Base-by-base conservation (phyloP, 345 rosid species). In the Diplotaxis tenuifolia region DNA sequence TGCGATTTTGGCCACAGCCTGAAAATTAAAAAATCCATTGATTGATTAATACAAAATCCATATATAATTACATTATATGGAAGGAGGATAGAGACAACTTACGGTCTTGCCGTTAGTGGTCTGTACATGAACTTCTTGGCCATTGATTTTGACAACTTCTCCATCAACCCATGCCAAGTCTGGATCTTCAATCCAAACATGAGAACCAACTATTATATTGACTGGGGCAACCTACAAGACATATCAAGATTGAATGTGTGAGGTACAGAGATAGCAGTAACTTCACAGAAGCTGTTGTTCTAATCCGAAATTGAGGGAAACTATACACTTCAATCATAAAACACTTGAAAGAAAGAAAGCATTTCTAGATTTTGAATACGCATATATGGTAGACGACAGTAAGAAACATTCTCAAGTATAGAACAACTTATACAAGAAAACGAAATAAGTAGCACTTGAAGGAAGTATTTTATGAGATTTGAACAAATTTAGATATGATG, bases 111-210 rank as follows among this genome's bases (percentile, higher is more conserved):
- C 94, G 60, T 81, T 72, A 29, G 91, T 76, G 54, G 84, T 75
- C 27, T 83, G 79, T 55, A 85, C 93, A 79, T 86, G 96, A 79
- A 90, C 84, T 75, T 92, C 88, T 62, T 86, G 89, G 31, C 91
- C 93, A 25, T 71, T 86, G 65, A 92, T 87, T 70, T 86, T 89
- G 58, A 76, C 63, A 80, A 89, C 99, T 81, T 90, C 98, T 56
- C 98, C 99, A 84, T 90, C 94, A 80, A 87, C 75, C 99, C 99
- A 95, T 73, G 99, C 98, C 78, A 62, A 63, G n/a, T 1, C 81
- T 31, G 96, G 87, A 72, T 92, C 93, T 83, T 92, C 98, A 68
- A 86, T 91, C 99, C 99, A 95, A 32, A 89, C 98, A 82, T 92
- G 97, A 84, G 98, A 92, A 65, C 98, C 99, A 27, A 90, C 89